phyloP scores from a whole-genome alignment of 2,329 filamentous ascomycete species.

The Pseudofabraea citricarpa region DNA sequence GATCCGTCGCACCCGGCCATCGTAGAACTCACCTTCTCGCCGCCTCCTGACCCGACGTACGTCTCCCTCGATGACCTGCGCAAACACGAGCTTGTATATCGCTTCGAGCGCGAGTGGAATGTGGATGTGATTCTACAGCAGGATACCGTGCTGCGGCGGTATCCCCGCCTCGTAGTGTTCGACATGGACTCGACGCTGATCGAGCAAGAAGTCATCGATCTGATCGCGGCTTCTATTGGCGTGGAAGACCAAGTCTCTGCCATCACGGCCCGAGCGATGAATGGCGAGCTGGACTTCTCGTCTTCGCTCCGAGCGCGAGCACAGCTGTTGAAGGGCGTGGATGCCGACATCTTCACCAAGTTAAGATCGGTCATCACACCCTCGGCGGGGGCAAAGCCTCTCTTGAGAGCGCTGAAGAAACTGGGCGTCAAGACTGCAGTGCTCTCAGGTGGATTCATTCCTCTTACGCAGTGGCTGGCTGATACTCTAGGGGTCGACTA shows the following conservation, averaged over 20 bases:
- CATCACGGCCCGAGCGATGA: conserved; percentile 93
- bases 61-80: conserved; percentile 64
- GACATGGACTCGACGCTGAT: conserved; percentile 99
- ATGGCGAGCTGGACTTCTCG: conserved; percentile 90
- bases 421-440: conserved; percentile 87
- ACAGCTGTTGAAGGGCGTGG: conserved; percentile 73
- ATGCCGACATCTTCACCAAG: conserved; percentile 71
- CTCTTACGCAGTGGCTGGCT: conserved; percentile 83
- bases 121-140: conserved; percentile 76
- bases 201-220: conserved; percentile 94
- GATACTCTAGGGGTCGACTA: conserved; percentile 78
- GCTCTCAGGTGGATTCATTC: conserved; percentile 86
- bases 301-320: conserved; percentile 78
- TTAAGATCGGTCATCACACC: conserved; percentile 73
- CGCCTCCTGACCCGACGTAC: conserved; percentile 57
- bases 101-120: conserved; percentile 85
- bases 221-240: conserved; percentile 80
- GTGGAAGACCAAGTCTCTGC: conserved; percentile 77
- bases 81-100: conserved; percentile 76
- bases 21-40: conserved; percentile 61
- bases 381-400: conserved; percentile 71
- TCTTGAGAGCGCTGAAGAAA: conserved; percentile 69
- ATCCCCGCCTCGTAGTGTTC: conserved; percentile 87
- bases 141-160: conserved; percentile 68
- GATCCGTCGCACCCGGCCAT: conserved; percentile 54